A percentile compares a stretch with the other conserved stretches of the same genome.
Evolutionary conservation across 2,329 filamentous ascomycete genomes (phyloP).

Genomic region (Monilinia fructicola): DNA sequence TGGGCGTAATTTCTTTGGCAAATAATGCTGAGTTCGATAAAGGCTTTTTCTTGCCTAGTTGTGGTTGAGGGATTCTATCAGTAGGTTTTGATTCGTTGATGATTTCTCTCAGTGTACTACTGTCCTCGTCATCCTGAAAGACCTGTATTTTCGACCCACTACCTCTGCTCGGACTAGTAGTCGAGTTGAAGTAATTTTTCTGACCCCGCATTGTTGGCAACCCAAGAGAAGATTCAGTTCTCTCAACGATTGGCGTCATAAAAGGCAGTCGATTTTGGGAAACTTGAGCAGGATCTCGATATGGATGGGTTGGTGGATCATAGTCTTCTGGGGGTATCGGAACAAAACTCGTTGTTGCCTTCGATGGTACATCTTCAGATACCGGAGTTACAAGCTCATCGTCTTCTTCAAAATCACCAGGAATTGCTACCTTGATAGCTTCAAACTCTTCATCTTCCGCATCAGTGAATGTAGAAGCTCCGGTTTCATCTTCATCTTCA

Average conservation of each 20-base stretch:
- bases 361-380: constrained; percentile 41
- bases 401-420: constrained; percentile 37
- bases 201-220: constrained; percentile 57
- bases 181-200: constrained; percentile 62
- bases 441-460: constrained; percentile 42
- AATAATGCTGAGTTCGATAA: constrained; percentile 37
- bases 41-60: constrained; percentile 48
- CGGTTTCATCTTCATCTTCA: constrained; percentile 44
- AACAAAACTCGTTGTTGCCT: constrained; percentile 63
- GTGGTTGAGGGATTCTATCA: constrained; percentile 53
- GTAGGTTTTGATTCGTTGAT: constrained; percentile 52
- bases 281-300: constrained; percentile 73
- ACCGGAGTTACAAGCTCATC: constrained; percentile 50
- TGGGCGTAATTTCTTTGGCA: constrained; percentile 49
- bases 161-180: constrained; percentile 68
- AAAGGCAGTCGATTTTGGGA: constrained; percentile 93
- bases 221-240: constrained; percentile 84
- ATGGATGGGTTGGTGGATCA: constrained; percentile 74
- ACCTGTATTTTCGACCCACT: constrained; percentile 33
- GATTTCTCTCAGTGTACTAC: constrained; percentile 72
- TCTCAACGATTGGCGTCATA: constrained; percentile 97
- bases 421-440: constrained; percentile 37
- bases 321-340: constrained; percentile 85
- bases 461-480: constrained; percentile 44
- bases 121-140: constrained; percentile 44